These are phyloP conservation scores for Ganoderma boninense DNA, from an alignment of 1,284 basidiomycete species.

Conservation along the genomic window DNA sequence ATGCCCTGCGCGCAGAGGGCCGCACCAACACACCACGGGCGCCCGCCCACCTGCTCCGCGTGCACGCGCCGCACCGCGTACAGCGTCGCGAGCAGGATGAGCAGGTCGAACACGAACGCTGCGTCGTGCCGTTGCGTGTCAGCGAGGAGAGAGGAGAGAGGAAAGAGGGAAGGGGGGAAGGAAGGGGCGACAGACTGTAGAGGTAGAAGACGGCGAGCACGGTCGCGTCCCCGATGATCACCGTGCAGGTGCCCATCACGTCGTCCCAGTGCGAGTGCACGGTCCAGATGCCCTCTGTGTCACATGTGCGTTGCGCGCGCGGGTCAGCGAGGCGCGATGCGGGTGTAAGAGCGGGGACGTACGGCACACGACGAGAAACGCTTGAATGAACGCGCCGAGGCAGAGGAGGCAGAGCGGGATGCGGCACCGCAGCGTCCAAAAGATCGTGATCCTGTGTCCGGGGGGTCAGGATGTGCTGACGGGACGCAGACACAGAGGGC, in stretches of 20 bases:
- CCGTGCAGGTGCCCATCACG: constrained; percentile 1
- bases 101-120: constrained; percentile 25
- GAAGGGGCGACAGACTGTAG: constrained; percentile 19
- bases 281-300: constrained; percentile 20
- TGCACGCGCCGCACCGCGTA: constrained; percentile 23
- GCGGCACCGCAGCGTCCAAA: constrained; percentile 10
- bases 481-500: background rate
- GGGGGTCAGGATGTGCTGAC: too few relatives aligned
- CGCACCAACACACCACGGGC: constrained; percentile 20
- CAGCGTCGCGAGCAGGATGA: constrained; percentile 25
- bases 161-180: background rate
- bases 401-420: constrained; percentile 9
- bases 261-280: constrained; percentile 20
- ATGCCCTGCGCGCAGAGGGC: constrained; percentile 28
- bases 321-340: background rate
- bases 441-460: constrained; percentile 15
- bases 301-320: background rate
- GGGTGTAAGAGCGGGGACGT: background rate
- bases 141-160: background rate
- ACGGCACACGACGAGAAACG: constrained; percentile 14
- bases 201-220: constrained; percentile 22
- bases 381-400: constrained; percentile 10
- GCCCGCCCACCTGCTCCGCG: background rate
- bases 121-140: background rate
- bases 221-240: constrained; percentile 12